Evolutionary conservation across 1,284 basidiomycete genomes (phyloP).

Genomic region (Rhizoctonia solani): DNA sequence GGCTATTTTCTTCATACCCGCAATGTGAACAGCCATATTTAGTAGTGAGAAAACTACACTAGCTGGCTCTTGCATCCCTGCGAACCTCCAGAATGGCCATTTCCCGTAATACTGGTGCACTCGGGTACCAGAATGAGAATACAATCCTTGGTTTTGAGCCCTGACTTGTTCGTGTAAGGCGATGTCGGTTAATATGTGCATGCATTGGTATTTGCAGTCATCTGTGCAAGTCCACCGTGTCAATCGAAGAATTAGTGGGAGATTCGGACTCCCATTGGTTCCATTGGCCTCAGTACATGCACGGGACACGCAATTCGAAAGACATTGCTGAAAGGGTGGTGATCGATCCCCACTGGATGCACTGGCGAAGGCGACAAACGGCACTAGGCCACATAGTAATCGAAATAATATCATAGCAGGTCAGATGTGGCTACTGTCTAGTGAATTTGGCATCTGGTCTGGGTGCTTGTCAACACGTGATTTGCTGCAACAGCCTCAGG

Average conservation of each 20-base stretch:
- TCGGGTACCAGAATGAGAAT: slow-evolving; percentile 9
- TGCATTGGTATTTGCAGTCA: slow-evolving; percentile 89
- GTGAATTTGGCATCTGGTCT: background rate
- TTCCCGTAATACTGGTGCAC: slow-evolving; percentile 92
- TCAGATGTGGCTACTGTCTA: background rate
- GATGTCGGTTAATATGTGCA: slow-evolving; percentile 77
- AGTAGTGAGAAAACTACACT: slow-evolving; percentile 86
- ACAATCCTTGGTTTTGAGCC: slow-evolving; percentile 1
- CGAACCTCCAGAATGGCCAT: slow-evolving; percentile 90
- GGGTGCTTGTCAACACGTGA: background rate
- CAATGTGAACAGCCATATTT: slow-evolving; percentile 77
- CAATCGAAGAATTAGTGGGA: slow-evolving; percentile 57
- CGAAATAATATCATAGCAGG: slow-evolving; percentile 5
- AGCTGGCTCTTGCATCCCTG: slow-evolving; percentile 92
- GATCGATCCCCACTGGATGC: slow-evolving; percentile 65
- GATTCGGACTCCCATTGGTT: slow-evolving; percentile 38
- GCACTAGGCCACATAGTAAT: background rate
- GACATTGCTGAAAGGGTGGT: slow-evolving; percentile 58
- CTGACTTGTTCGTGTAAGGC: slow-evolving; percentile 48
- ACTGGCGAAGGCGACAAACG: background rate
- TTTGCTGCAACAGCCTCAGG: background rate
- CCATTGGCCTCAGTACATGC: slow-evolving; percentile 32
- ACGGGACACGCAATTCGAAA: slow-evolving; percentile 48
- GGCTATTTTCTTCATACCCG: slow-evolving; percentile 58
- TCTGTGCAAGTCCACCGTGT: slow-evolving; percentile 75